Conservation (phyloP, 495 filamentous ascomycete species). For the Cercophora sp. region DNA sequence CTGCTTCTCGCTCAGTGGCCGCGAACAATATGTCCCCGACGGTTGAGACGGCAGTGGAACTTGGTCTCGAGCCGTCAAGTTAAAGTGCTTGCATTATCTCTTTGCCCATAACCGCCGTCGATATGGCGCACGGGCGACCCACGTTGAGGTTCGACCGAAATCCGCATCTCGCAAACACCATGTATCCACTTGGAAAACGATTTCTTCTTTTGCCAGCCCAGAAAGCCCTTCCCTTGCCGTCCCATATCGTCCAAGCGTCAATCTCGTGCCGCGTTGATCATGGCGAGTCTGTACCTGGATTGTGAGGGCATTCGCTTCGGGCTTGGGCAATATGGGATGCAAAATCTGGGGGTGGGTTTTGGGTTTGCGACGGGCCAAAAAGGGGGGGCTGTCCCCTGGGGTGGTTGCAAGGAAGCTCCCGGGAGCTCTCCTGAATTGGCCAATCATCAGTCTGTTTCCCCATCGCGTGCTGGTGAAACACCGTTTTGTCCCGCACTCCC, state of each 20-base stretch:
- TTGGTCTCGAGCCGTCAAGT: not conserved
- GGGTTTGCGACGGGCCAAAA: not conserved
- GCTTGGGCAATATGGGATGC: slow-evolving; percentile 8
- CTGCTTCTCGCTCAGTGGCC: too few relatives aligned
- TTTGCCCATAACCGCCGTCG: too few relatives aligned
- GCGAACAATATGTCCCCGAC: not conserved
- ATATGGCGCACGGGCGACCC: not conserved
- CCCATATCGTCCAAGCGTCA: slow-evolving; percentile 9
- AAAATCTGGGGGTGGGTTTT: not conserved
- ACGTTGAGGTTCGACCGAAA: not conserved
- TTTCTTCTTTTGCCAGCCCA: not conserved
- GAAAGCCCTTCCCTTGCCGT: slow-evolving; percentile 4
- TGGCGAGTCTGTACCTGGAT: not conserved
- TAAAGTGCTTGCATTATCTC: slow-evolving; percentile 17
- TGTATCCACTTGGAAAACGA: not conserved
- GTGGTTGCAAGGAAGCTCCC: slow-evolving; percentile 3
- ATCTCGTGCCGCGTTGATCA: slow-evolving; percentile 10
- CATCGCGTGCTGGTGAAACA: slow-evolving; percentile 10
- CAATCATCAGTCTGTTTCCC: slow-evolving; percentile 5
- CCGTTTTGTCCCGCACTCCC: slow-evolving; percentile 6
- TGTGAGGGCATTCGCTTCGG: slow-evolving; percentile 3
- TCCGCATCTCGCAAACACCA: not conserved
- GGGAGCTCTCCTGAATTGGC: slow-evolving; percentile 7
- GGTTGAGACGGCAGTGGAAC: not conserved
- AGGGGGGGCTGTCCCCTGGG: slow-evolving; percentile 11